A percentile compares a stretch with the other conserved stretches of the same genome.
Evolutionary conservation across 2,329 filamentous ascomycete genomes (phyloP).

Genomic region (Aspergillus sclerotialis): DNA sequence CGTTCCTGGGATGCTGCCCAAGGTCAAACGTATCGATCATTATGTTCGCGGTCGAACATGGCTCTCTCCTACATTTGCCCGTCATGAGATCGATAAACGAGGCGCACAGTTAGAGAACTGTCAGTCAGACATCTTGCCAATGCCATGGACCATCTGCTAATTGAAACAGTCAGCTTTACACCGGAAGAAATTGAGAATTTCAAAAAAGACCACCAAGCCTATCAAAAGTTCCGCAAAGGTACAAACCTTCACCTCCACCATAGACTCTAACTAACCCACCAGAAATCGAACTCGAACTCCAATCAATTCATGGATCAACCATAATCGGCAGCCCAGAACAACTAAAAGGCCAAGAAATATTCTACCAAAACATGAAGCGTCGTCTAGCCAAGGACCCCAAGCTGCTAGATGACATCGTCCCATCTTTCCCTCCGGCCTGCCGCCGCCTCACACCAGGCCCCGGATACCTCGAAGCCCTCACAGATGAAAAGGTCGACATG

Average conservation of each 20-base stretch:
- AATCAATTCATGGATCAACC: slow-evolving; percentile 23
- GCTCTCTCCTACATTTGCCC: slow-evolving; percentile 22
- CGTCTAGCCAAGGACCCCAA: slow-evolving; percentile 28
- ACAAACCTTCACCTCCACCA: background rate
- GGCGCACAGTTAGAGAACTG: slow-evolving; percentile 21
- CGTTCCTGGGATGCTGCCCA: slow-evolving; percentile 29
- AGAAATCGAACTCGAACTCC: slow-evolving; percentile 27
- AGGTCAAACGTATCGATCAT: slow-evolving; percentile 34
- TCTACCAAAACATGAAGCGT: slow-evolving; percentile 27
- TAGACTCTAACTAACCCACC: background rate
- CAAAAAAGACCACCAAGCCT: slow-evolving; percentile 22
- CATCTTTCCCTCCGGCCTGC: slow-evolving; percentile 26
- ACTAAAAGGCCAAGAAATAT: slow-evolving; percentile 13
- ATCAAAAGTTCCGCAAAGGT: slow-evolving; percentile 30
- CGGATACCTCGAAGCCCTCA: slow-evolving; percentile 54
- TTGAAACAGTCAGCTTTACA: slow-evolving; percentile 20
- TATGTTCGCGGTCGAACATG: slow-evolving; percentile 28
- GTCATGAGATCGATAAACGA: slow-evolving; percentile 20
- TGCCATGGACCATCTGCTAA: background rate
- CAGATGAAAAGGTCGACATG: slow-evolving; percentile 54
- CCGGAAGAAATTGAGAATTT: slow-evolving; percentile 25
- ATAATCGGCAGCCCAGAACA: slow-evolving; percentile 23
- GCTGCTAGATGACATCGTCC: slow-evolving; percentile 30
- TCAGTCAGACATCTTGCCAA: slow-evolving; percentile 7
- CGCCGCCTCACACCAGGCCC: slow-evolving; percentile 40